Conservation (phyloP, 177 flowering plant species). For the Vitis hybrid region DNA sequence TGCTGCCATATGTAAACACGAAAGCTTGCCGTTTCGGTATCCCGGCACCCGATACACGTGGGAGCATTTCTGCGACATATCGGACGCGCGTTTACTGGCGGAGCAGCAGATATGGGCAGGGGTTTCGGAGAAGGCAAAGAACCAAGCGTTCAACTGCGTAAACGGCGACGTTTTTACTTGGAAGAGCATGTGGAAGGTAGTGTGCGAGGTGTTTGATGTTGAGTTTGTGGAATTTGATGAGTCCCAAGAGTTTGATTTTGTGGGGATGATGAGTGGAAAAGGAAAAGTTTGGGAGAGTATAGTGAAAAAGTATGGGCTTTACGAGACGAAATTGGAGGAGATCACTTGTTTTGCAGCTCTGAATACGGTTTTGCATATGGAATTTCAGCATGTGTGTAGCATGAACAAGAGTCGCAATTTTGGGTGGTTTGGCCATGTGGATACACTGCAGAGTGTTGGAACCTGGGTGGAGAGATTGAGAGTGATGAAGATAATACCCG, state of each 20-base stretch:
- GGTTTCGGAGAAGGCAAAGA: slow-evolving; percentile 16
- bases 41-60: slow-evolving; percentile 34
- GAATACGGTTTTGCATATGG: slow-evolving; percentile 2
- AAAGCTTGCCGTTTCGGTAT: slow-evolving; percentile 23
- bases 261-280: slow-evolving; percentile 19
- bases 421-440: slow-evolving; percentile 23
- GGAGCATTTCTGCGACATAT: slow-evolving; percentile 21
- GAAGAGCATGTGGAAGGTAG: slow-evolving; percentile 24
- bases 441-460: slow-evolving; percentile 17
- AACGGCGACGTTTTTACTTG: slow-evolving; percentile 33
- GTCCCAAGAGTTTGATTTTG: slow-evolving; percentile 16
- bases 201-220: slow-evolving; percentile 22
- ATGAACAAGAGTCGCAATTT: slow-evolving; percentile 30
- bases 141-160: slow-evolving; percentile 23
- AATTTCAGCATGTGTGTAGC: slow-evolving; percentile 28
- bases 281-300: slow-evolving; percentile 27
- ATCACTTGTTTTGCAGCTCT: slow-evolving; percentile 18
- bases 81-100: slow-evolving; percentile 14
- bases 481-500: slow-evolving; percentile 23
- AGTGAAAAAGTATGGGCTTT: slow-evolving; percentile 22
- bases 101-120: slow-evolving; percentile 31
- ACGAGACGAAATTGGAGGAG: slow-evolving; percentile 23
- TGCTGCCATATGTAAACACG: slow-evolving; percentile 11
- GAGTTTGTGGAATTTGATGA: slow-evolving; percentile 23
- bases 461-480: slow-evolving; percentile 21